Evolutionary conservation across 2,329 filamentous ascomycete species (phyloP).

Genomic region (Neonectria faginata): DNA sequence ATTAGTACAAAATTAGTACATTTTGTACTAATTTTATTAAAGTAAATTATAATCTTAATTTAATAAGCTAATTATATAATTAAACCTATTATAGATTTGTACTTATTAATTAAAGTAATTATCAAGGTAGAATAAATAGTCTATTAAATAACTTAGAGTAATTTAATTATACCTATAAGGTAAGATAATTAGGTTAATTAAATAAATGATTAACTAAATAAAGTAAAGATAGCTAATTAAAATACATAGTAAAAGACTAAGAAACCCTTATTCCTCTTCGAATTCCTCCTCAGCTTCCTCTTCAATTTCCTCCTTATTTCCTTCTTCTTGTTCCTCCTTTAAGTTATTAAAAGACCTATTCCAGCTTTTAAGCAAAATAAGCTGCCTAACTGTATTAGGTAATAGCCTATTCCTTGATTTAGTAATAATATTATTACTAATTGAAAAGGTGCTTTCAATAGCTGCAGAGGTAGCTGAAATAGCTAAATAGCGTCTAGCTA

Average conservation of each 20-base stretch:
- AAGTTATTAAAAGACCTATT: neutral
- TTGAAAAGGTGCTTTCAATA: neutral
- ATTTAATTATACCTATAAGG: neutral
- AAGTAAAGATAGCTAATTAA: neutral
- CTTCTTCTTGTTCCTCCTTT: too few relatives aligned
- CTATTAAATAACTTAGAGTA: neutral
- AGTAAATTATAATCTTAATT: neutral
- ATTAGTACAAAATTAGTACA: neutral
- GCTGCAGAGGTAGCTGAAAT: neutral
- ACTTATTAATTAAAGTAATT: slow-evolving; percentile 3
- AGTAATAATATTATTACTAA: neutral
- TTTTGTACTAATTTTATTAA: neutral
- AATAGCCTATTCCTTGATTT: neutral
- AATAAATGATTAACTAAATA: slow-evolving; percentile 4
- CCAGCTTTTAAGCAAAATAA: neutral
- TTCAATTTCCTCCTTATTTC: neutral
- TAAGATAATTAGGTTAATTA: neutral
- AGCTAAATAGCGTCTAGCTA: neutral
- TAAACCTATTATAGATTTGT: neutral
- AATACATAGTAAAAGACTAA: neutral
- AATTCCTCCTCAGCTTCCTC: neutral
- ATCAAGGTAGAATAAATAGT: neutral
- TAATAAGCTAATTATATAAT: neutral
- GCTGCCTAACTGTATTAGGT: neutral
- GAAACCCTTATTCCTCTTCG: neutral